These are phyloP conservation scores for Epichloe aotearoae DNA, from an alignment of 2,329 filamentous ascomycete genomes.

Conservation along the genomic window DNA sequence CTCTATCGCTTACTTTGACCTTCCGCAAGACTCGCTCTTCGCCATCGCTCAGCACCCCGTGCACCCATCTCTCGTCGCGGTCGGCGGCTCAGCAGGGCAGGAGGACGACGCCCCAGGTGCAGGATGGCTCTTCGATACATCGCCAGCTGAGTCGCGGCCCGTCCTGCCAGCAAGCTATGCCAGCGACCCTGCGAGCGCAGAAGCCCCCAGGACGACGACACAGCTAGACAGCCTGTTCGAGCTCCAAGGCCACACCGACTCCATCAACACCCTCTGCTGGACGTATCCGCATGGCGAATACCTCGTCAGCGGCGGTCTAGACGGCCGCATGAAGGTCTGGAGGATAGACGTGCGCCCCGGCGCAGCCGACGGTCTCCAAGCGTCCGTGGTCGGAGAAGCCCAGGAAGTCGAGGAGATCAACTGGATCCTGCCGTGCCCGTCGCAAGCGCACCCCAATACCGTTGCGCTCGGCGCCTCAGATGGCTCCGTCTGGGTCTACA, in stretches of 20 bases:
- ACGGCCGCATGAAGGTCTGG: conserved; percentile 69
- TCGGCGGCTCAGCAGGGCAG: conserved; percentile 59
- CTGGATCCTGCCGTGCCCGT: conserved; percentile 71
- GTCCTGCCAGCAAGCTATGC: conserved; percentile 68
- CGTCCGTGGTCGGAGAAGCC: conserved; percentile 58
- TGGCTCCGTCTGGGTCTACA: conserved; percentile 92
- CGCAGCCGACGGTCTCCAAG: conserved; percentile 29
- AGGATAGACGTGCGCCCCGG: conserved; percentile 33
- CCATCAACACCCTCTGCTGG: conserved; percentile 75
- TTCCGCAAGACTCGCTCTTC: conserved; percentile 84
- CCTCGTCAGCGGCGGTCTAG: conserved; percentile 74
- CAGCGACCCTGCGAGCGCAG: conserved; percentile 43
- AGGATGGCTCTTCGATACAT: conserved; percentile 73
- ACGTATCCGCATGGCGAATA: conserved; percentile 74
- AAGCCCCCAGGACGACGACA: conserved; percentile 37
- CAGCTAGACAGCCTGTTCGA: conserved; percentile 53
- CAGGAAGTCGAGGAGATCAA: conserved; percentile 93
- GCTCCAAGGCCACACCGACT: conserved; percentile 85
- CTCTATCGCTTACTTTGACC: conserved; percentile 83
- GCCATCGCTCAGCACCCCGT: conserved; percentile 86
- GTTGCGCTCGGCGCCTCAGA: conserved; percentile 80
- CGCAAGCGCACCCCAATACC: conserved; percentile 59
- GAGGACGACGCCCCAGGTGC: conserved; percentile 54
- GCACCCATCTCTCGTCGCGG: conserved; percentile 65
- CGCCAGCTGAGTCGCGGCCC: conserved; percentile 47